These are phyloP conservation scores for Senna siamea DNA, from an alignment of 306 rosid species.

Conservation along the genomic window DNA sequence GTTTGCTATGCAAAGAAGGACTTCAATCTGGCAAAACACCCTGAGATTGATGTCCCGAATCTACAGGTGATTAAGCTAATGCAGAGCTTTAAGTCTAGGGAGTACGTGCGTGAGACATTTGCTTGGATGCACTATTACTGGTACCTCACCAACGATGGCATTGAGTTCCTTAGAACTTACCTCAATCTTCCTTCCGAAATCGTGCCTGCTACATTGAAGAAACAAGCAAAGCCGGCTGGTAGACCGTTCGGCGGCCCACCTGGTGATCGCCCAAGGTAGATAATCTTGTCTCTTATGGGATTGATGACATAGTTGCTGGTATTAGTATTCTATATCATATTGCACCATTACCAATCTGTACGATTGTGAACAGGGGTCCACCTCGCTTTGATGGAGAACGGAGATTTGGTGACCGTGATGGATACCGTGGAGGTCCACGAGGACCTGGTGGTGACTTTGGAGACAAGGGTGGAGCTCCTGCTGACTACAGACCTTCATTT, in stretches of 20 bases:
- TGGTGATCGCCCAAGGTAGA: slow-evolving; percentile 84
- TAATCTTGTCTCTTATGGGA: not conserved
- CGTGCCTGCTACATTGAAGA: slow-evolving; percentile 89
- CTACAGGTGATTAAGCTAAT: slow-evolving; percentile 89
- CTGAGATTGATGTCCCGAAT: slow-evolving; percentile 84
- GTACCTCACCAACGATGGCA: slow-evolving; percentile 89
- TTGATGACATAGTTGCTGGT: not conserved
- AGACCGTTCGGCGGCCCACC: slow-evolving; percentile 75
- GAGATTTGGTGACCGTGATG: slow-evolving; percentile 83
- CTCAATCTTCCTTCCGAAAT: slow-evolving; percentile 90
- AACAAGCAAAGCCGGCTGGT: slow-evolving; percentile 69
- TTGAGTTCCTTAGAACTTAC: slow-evolving; percentile 77
- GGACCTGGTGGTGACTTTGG: slow-evolving; percentile 73
- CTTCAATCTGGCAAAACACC: slow-evolving; percentile 77
- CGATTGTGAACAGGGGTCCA: slow-evolving; percentile 65
- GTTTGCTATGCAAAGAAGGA: slow-evolving; percentile 80
- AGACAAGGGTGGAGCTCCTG: slow-evolving; percentile 84
- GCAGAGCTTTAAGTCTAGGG: slow-evolving; percentile 93
- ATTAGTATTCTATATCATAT: not conserved
- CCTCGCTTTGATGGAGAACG: slow-evolving; percentile 68
- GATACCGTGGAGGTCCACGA: slow-evolving; percentile 78
- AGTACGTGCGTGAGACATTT: slow-evolving; percentile 81
- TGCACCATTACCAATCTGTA: not conserved
- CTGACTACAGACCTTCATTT: slow-evolving; percentile 73
- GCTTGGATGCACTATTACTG: slow-evolving; percentile 97